Evolutionary conservation across 1,284 basidiomycete species (phyloP), one percentile per base, ranked within the genome.

Genomic region (Mycena sp.): DNA sequence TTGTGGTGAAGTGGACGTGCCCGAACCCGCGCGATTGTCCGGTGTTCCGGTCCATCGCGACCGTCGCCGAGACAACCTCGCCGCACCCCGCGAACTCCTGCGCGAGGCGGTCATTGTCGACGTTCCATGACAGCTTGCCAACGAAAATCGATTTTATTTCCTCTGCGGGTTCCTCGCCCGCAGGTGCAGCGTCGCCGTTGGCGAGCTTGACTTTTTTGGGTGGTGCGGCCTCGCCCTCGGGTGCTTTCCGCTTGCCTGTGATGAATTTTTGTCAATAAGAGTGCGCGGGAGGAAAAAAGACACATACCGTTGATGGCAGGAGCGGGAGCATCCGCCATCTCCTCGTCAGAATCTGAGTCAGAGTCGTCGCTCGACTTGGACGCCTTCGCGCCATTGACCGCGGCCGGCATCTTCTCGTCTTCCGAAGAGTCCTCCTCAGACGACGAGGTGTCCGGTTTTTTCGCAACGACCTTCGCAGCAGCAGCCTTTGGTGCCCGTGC

Each of bases 101-200:
- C 57, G 90, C 88, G 69, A 99, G 89, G 87, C 96, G 95, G 79
- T 98, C 97, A 77, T 96, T 93, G 84, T 99, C 97, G 70, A 99
- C 91, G 77, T 95, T 96, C 96, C 96, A 99, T 32, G 95, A 97
- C 53, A 99, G 86, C 68, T 89, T 88, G 58, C 97, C 97, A 70
- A 99, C 95, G 75, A 96, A 99, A 72, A 99, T 87, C 55, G 90
- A 91, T 75, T 86, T 91, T 49, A 84, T 86, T 67, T 87, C 85
- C 66, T 86, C 85, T 25, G 72, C 73, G 43, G 82, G 79, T 29
- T 80, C 80, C 30, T 70, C 35, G 25, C 21, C 75, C 21, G 72
- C 77, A 35, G 85, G 78, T 9, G 79, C 83, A 52, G 87, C 84
- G 46, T 81, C 78, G 56, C 83, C 87, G 65, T 88, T 84, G 43